Percentiles rank a stretch among this genome's conserved stretches.
Evolutionary conservation across 2,329 filamentous ascomycete genomes (phyloP).

Genomic region (Arthrobotrys entomopaga): DNA sequence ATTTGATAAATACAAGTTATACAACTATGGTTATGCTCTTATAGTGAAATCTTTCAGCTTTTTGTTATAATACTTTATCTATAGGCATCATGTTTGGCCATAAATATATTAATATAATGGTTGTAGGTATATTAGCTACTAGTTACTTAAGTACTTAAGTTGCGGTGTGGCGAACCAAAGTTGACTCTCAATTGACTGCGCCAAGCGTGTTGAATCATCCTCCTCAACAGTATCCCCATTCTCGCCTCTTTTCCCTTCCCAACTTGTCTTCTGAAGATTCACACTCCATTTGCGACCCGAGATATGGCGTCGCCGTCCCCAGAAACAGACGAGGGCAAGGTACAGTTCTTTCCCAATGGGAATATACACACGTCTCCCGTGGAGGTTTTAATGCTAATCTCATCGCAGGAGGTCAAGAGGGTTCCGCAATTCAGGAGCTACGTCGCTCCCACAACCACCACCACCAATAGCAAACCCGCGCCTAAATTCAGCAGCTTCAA

Average conservation of each 20-base stretch:
- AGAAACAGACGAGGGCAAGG: conserved; percentile 21
- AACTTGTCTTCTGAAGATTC: neutral
- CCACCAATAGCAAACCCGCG: conserved; percentile 7
- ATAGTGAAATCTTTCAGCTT: no score
- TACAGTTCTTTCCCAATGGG: conserved; percentile 1
- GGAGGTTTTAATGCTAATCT: neutral
- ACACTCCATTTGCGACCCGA: neutral
- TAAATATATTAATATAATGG: no score
- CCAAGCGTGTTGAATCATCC: no score
- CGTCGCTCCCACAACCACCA: conserved; percentile 16
- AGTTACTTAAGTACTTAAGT: no score
- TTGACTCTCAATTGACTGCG: no score
- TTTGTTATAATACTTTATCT: no score
- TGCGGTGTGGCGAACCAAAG: no score
- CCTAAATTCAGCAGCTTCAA: conserved; percentile 52
- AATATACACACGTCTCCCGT: no score
- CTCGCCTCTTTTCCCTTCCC: neutral
- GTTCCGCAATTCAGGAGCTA: conserved; percentile 52
- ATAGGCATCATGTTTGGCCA: no score
- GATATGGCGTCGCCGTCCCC: conserved; percentile 34
- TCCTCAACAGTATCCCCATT: neutral
- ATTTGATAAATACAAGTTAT: no score
- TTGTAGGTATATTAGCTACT: no score
- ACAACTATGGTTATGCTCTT: no score
- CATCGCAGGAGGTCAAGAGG: conserved; percentile 14